Evolutionary conservation across 805 yeast species (phyloP).

Genomic region (Metschnikowia henanensis): DNA sequence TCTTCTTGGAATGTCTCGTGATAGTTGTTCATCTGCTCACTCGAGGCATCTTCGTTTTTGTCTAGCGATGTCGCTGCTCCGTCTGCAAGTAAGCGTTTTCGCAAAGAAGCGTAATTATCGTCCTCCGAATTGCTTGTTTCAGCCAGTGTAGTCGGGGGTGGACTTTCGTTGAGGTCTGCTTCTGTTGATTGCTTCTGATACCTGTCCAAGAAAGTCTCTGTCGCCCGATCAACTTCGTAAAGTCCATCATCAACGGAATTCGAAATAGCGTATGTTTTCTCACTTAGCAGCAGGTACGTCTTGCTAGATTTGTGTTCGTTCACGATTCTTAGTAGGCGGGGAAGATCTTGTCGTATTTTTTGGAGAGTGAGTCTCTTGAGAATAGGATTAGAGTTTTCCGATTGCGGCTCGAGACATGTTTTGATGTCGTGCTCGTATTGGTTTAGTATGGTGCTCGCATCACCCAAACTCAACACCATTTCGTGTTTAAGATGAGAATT

Average conservation of each 20-base stretch:
- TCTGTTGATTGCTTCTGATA: background rate
- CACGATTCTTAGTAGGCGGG: conserved; percentile 16
- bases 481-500: background rate
- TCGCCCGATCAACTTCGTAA: conserved; percentile 1
- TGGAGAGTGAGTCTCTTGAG: conserved; percentile 13
- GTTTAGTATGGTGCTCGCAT: conserved; percentile 4
- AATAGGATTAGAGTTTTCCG: conserved; percentile 9
- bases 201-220: background rate
- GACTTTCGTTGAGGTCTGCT: too few relatives aligned
- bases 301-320: conserved; percentile 12
- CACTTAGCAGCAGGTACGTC: conserved; percentile 3
- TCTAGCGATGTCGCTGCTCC: conserved; percentile 15
- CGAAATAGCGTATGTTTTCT: conserved; percentile 10
- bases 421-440: conserved; percentile 13
- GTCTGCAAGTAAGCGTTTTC: conserved; percentile 17
- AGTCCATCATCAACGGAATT: conserved; percentile 12
- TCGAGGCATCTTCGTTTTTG: conserved; percentile 6
- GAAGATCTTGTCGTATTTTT: conserved; percentile 17
- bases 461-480: conserved; percentile 3
- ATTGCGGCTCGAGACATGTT: background rate
- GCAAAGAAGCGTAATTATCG: conserved; percentile 17
- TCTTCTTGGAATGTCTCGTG: conserved; percentile 50
- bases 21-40: conserved; percentile 31
- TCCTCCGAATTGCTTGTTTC: background rate
- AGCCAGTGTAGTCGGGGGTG: too few relatives aligned